These are phyloP conservation scores for Trypanosoma mega DNA, from an alignment of 208 protist genomes.

Conservation along the genomic window DNA sequence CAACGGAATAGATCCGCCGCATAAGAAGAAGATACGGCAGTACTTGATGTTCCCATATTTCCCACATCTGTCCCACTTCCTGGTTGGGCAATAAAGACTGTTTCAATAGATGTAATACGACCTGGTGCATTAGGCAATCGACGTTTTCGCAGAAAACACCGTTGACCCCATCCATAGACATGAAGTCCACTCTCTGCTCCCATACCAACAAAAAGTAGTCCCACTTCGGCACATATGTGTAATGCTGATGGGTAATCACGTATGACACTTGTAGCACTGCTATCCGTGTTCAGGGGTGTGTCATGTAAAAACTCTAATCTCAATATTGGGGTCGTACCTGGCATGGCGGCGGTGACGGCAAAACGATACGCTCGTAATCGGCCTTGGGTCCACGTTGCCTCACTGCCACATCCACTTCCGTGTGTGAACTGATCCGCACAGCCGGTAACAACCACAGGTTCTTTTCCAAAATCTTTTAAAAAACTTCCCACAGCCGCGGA, in stretches of 20 bases:
- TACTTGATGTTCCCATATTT: no score
- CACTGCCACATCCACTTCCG: constrained; percentile 54
- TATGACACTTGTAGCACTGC: background rate
- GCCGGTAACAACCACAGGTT: constrained; percentile 69
- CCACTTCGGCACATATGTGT: constrained; percentile 70
- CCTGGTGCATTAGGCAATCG: constrained; percentile 57
- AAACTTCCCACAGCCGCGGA: constrained; percentile 68
- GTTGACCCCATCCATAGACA: constrained; percentile 72
- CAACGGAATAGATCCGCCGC: constrained; percentile 62
- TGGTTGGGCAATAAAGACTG: constrained; percentile 61
- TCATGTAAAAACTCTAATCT: constrained; percentile 65
- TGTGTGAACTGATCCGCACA: constrained; percentile 65
- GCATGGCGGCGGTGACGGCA: constrained; percentile 3
- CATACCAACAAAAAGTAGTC: constrained; percentile 77
- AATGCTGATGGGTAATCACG: constrained; percentile 71
- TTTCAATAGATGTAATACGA: constrained; percentile 78
- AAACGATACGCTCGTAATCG: constrained; percentile 74
- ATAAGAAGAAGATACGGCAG: constrained; percentile 8
- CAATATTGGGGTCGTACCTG: constrained; percentile 20
- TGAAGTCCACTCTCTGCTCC: constrained; percentile 57
- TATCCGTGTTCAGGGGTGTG: constrained; percentile 35
- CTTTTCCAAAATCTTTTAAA: constrained; percentile 58
- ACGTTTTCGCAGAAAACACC: constrained; percentile 65
- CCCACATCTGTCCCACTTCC: constrained; percentile 17
- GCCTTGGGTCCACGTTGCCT: constrained; percentile 49